Conservation (phyloP, 176 grass and related monocot genomes). For the Hordeum vulgare region MorexV3_pseudomolecules_assembly NC_058524.1:1456828-1457327, state of each 20-base stretch:
- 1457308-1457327: conserved; percentile 86
- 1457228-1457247: not conserved
- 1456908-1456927: conserved; percentile 81
- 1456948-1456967: conserved; percentile 25
- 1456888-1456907: conserved; percentile 94
- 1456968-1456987: not conserved
- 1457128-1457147: conserved; percentile 37
- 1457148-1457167: not conserved
- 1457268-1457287: not conserved
- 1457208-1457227: not conserved
- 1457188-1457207: no score
- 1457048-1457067: conserved; percentile 71
- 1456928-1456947: conserved; percentile 77
- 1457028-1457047: not conserved
- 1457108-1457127: conserved; percentile 89
- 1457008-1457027: not conserved
- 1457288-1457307: not conserved
- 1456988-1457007: not conserved
- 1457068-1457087: conserved; percentile 75
- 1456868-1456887: conserved; percentile 85
- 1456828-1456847: conserved; percentile 97
- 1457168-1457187: no score
- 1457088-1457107: conserved; percentile 88
- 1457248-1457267: not conserved
- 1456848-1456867: conserved; percentile 90